Evolutionary conservation across 2,329 filamentous ascomycete genomes (phyloP).

Genomic region (Colletotrichum chrysophilum): DNA sequence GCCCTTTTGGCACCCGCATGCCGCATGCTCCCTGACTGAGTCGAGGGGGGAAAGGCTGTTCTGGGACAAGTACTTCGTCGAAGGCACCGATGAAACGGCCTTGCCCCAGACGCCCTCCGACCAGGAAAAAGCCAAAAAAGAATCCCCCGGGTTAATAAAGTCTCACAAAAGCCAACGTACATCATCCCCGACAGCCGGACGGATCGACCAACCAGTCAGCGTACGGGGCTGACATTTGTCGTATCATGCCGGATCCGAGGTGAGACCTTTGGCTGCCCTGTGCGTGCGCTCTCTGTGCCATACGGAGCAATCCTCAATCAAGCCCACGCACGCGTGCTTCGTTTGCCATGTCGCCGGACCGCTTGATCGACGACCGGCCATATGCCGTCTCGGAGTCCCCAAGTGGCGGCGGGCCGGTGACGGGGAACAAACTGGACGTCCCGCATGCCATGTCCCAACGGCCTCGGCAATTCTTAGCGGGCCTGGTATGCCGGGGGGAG

Average conservation of each 20-base stretch:
- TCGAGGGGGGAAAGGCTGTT: not conserved
- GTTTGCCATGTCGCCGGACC: not conserved
- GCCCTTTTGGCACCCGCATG: not conserved
- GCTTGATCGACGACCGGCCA: not conserved
- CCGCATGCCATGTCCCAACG: not conserved
- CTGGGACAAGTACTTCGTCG: not conserved
- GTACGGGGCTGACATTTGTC: constrained; percentile 7
- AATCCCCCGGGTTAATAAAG: not conserved
- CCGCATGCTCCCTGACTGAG: not conserved
- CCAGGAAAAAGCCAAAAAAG: not conserved
- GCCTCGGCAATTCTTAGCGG: not conserved
- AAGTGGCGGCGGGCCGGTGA: not conserved
- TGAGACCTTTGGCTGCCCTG: constrained; percentile 14
- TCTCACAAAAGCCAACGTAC: not conserved
- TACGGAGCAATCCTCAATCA: not conserved
- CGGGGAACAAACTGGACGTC: not conserved
- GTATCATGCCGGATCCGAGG: constrained; percentile 8
- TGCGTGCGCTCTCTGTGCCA: not conserved
- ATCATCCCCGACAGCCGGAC: constrained; percentile 1
- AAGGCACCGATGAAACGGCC: not conserved
- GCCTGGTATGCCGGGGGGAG: not conserved
- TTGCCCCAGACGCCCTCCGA: not conserved
- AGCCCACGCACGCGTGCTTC: not conserved
- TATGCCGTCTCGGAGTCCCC: not conserved
- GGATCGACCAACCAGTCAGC: constrained; percentile 14